phyloP scores from a whole-genome alignment of 352 stramenopile genomes.

The Pilasporangium apinafurcum region DNA sequence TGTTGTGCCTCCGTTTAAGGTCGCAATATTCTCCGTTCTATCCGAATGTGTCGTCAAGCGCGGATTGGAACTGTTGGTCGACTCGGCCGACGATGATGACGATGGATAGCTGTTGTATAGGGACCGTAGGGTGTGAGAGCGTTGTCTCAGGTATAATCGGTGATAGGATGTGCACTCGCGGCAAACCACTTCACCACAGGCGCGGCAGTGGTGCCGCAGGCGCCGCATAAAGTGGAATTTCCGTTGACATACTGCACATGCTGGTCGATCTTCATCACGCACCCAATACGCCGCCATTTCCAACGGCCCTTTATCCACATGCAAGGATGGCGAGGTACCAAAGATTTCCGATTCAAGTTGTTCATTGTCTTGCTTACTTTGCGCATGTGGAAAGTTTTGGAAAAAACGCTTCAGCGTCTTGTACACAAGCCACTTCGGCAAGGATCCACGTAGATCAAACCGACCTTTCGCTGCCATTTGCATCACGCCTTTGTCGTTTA shows the following conservation, averaged over 20 bases:
- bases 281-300: conserved; percentile 64
- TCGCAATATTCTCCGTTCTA: no score
- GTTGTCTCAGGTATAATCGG: no score
- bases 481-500: no score
- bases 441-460: conserved; percentile 48
- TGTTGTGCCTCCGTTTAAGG: no score
- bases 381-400: conserved; percentile 38
- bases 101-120: no score
- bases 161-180: conserved; percentile 40
- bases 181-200: conserved; percentile 66
- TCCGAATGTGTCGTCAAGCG: no score
- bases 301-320: conserved; percentile 18
- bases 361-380: no score
- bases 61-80: no score
- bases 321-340: no score
- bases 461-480: conserved; percentile 53
- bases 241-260: conserved; percentile 52
- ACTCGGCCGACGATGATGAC: no score
- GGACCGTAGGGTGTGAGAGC: no score
- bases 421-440: conserved; percentile 50
- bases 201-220: conserved; percentile 70
- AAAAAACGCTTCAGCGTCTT: conserved; percentile 59
- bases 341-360: no score
- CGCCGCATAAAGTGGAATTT: conserved; percentile 53
- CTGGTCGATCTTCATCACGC: conserved; percentile 39